Base-by-base conservation (phyloP, 108 stramenopile genomes). In the Fragilaria crotonensis region DNA sequence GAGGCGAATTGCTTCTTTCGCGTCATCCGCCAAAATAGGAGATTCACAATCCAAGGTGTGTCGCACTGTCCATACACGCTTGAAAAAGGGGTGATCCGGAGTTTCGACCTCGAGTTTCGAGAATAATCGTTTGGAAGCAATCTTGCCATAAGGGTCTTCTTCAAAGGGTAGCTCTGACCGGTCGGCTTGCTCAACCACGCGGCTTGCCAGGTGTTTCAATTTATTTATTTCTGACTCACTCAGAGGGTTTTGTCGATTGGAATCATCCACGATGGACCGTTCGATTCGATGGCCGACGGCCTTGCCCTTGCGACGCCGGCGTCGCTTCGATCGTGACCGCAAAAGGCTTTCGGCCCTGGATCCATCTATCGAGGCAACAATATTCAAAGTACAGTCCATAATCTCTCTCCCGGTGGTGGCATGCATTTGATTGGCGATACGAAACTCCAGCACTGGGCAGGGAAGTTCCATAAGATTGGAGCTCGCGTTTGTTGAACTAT, bases 381-480 rank as follows among this genome's bases (percentile, higher is more conserved):
- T 57, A 44, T 72, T 78, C 20, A 88, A 52, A 20, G 72, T 48
- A 4, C 81, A 76, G 36, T 78, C 72, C 21, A 83, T 76, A 32
- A 89, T 85, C 70, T 84, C 87, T 20, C 79, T 79, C 1, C 72
- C 74, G 0, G 25, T 5, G 0, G 48, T 33, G 25, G 30, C 30
- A 33, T 78, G 57, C 36, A 83, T 50, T 33, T 62, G 59, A 60
- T 90, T 90, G 23, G 69, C 60, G 11, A 90, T 31, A 27, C 88
- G 75, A 66, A 90, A 90, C 63, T 85, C 83, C 22, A 90, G 45
- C 2, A 85, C 56, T 1, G 88, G 88, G 57, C 76, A 82, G 0
- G 82, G 82, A 32, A 71, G 55, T 20, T 56, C 52, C 44, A 17
- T 45, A 11, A 28, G n/a, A 19, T 21, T 36, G 52, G 33, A 4